A percentile compares a stretch with the other conserved stretches of the same genome.
These are phyloP conservation scores for Tulasnella calospora DNA, from an alignment of 768 basidiomycete species.

Conservation along the genomic window DNA sequence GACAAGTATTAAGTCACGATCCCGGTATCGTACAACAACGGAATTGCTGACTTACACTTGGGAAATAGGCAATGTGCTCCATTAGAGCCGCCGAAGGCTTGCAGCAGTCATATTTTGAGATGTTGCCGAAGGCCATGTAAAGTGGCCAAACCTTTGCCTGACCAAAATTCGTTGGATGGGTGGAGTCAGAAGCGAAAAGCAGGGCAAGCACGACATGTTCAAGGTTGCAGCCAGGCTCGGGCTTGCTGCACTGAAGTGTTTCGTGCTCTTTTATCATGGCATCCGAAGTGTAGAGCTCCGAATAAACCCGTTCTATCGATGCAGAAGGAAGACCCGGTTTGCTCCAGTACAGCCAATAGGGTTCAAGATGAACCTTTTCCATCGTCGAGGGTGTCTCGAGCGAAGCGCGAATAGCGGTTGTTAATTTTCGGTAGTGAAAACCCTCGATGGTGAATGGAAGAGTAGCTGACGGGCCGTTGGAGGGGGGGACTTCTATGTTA, in stretches of 20 bases:
- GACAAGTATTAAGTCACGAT: too few relatives aligned
- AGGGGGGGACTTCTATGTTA: too few relatives aligned
- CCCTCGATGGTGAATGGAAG: too few relatives aligned
- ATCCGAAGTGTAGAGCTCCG: slow-evolving; percentile 16
- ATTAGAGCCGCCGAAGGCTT: neutral
- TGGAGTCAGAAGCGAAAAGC: slow-evolving; percentile 21
- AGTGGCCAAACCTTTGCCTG: slow-evolving; percentile 23
- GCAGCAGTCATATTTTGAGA: neutral
- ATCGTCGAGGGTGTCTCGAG: too few relatives aligned
- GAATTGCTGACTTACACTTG: slow-evolving; percentile 21
- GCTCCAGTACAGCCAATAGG: too few relatives aligned
- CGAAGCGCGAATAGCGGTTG: too few relatives aligned
- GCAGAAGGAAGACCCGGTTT: too few relatives aligned
- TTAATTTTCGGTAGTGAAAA: too few relatives aligned
- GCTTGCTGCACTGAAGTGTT: neutral
- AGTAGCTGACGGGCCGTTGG: too few relatives aligned
- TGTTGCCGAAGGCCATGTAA: slow-evolving; percentile 25
- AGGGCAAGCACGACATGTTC: slow-evolving; percentile 12
- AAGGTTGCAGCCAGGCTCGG: neutral
- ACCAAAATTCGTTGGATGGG: slow-evolving; percentile 25
- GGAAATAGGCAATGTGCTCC: slow-evolving; percentile 21
- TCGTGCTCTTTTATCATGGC: slow-evolving; percentile 14
- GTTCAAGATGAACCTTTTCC: too few relatives aligned
- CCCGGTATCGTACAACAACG: too few relatives aligned
- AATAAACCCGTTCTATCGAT: neutral